These are phyloP conservation scores for Boletus fagicola DNA, from an alignment of 768 basidiomycete genomes.

Conservation along the genomic window DNA sequence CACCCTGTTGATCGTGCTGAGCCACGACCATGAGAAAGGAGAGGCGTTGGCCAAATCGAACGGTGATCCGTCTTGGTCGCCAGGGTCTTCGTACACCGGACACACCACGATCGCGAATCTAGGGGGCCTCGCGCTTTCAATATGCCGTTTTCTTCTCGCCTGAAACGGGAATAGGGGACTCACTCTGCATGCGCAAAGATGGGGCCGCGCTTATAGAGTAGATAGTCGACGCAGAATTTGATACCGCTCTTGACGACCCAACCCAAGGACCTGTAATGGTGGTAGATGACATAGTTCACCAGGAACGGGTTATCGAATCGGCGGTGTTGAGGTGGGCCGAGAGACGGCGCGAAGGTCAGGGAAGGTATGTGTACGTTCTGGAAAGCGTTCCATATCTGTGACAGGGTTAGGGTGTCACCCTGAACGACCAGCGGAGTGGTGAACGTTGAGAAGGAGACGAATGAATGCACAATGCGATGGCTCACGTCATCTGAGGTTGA, in stretches of 20 bases:
- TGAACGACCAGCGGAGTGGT: constrained; percentile 25
- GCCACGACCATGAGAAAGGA: constrained; percentile 91
- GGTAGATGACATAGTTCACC: constrained; percentile 85
- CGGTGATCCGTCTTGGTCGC: constrained; percentile 64
- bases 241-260: constrained; percentile 96
- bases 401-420: constrained; percentile 53
- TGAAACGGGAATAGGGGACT: constrained; percentile 26
- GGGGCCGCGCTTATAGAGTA: constrained; percentile 92
- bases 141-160: not conserved
- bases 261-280: constrained; percentile 93
- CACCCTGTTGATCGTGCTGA: constrained; percentile 95
- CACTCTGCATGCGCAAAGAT: constrained; percentile 96
- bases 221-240: constrained; percentile 96
- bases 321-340: constrained; percentile 27
- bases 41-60: constrained; percentile 62
- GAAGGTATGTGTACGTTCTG: constrained; percentile 54
- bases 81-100: constrained; percentile 84
- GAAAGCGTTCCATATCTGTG: constrained; percentile 64
- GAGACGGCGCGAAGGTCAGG: constrained; percentile 31
- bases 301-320: constrained; percentile 92
- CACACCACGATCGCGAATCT: constrained; percentile 92
- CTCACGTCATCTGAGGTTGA: constrained; percentile 64
- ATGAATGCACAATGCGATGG: not conserved
- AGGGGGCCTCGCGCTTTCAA: not conserved
- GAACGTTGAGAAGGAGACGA: not conserved